A percentile compares a stretch with the other conserved stretches of the same genome.
Evolutionary conservation across 2,329 filamentous ascomycete species (phyloP).

Genomic region (Periconia sp.): DNA sequence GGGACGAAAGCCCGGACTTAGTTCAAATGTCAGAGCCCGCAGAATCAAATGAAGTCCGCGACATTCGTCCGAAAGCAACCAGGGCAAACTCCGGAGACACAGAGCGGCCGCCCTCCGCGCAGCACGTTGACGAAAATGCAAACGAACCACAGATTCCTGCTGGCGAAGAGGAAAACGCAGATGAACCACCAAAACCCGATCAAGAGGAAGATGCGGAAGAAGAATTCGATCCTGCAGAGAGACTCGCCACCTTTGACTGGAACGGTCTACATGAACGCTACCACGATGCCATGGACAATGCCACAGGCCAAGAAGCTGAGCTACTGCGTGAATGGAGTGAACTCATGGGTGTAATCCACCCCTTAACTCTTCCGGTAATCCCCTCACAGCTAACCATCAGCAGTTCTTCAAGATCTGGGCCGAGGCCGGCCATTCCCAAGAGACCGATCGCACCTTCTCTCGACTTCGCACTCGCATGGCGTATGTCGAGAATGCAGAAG

Average conservation of each 20-base stretch:
- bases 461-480: constrained; percentile 80
- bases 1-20: constrained; percentile 3
- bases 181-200: constrained; percentile 14
- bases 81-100: constrained; percentile 29
- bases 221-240: constrained; percentile 32
- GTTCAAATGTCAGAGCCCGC: constrained; percentile 19
- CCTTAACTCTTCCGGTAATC: not conserved
- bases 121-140: constrained; percentile 14
- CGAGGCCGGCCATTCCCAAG: constrained; percentile 71
- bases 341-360: constrained; percentile 41
- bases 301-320: constrained; percentile 67
- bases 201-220: constrained; percentile 18
- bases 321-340: constrained; percentile 71
- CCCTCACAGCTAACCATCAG: constrained; percentile 10
- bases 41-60: constrained; percentile 14
- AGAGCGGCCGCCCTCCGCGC: constrained; percentile 34
- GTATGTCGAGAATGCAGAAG: constrained; percentile 77
- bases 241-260: constrained; percentile 73
- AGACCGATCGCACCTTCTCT: constrained; percentile 78
- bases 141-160: constrained; percentile 6
- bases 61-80: constrained; percentile 7
- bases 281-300: constrained; percentile 66
- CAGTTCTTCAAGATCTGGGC: constrained; percentile 86
- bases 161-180: constrained; percentile 10
- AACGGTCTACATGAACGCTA: constrained; percentile 75